Conservation (phyloP, 345 rosid species). For the Moricandia moricandioides region DNA sequence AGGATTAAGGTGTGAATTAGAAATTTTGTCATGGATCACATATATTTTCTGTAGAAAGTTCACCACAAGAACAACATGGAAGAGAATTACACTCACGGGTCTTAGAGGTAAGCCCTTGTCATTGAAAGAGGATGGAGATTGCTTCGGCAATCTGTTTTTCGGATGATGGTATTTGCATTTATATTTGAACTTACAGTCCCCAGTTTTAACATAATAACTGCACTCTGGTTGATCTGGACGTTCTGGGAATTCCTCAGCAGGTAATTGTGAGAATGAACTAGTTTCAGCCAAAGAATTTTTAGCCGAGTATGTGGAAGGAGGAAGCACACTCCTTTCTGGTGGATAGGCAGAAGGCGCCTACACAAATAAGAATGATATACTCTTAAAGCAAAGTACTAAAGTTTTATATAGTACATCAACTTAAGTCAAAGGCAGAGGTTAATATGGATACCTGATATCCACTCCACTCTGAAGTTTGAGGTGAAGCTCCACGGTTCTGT, state of each 20-base stretch:
- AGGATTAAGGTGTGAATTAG: background rate
- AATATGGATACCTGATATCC: constrained; percentile 74
- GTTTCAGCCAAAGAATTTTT: constrained; percentile 46
- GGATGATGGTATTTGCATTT: constrained; percentile 98
- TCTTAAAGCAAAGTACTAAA: constrained; percentile 1
- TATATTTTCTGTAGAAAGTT: no score
- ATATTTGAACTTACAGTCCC: constrained; percentile 88
- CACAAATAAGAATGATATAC: constrained; percentile 32
- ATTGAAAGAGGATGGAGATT: constrained; percentile 58
- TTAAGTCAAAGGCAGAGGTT: constrained; percentile 6
- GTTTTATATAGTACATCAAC: background rate
- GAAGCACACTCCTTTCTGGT: constrained; percentile 53
- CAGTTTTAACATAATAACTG: constrained; percentile 74
- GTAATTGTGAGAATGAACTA: constrained; percentile 46
- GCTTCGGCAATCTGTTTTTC: constrained; percentile 50
- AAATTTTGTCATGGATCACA: background rate
- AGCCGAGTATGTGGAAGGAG: constrained; percentile 50
- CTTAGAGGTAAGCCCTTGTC: constrained; percentile 96
- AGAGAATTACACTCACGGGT: constrained; percentile 66
- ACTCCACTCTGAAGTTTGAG: constrained; percentile 76
- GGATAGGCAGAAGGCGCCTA: constrained; percentile 66
- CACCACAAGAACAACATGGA: background rate
- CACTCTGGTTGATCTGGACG: constrained; percentile 97
- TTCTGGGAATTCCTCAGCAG: constrained; percentile 79
- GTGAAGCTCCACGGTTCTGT: constrained; percentile 57